These are phyloP conservation scores for Lantana camara DNA, from an alignment of 257 asterid species.

Conservation along the genomic window DNA sequence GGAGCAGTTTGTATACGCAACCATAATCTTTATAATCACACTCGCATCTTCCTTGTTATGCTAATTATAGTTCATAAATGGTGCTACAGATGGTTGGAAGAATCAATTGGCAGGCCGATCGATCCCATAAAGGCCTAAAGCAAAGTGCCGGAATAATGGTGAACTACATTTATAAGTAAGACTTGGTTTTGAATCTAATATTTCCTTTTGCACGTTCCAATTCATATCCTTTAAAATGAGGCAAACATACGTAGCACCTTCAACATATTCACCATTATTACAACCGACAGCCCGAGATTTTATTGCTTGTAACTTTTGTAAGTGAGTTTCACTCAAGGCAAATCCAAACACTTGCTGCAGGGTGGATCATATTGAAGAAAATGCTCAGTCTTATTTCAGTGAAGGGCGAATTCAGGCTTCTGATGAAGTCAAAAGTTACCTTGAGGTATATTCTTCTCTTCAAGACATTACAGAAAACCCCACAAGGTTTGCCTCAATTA, in stretches of 20 bases:
- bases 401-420: conserved; percentile 69
- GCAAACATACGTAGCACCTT: too few relatives aligned
- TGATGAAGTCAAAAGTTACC: conserved; percentile 56
- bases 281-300: conserved; percentile 1
- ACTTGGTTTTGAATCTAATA: conserved; percentile 10
- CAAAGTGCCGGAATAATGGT: conserved; percentile 98
- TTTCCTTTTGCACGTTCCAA: too few relatives aligned
- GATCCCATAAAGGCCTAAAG: conserved; percentile 75
- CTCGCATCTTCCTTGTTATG: neutral
- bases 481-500: neutral
- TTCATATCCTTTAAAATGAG: too few relatives aligned
- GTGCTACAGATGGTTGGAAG: conserved; percentile 72
- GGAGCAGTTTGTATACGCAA: conserved; percentile 82
- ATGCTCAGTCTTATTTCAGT: conserved; percentile 70
- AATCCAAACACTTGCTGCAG: conserved; percentile 42
- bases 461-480: neutral
- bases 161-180: conserved; percentile 82
- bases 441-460: conserved; percentile 49
- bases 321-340: neutral
- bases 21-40: conserved; percentile 6
- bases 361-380: conserved; percentile 87
- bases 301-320: neutral
- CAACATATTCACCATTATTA: neutral
- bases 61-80: conserved; percentile 19
- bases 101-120: conserved; percentile 96